Evolutionary conservation across 768 basidiomycete species (phyloP), one percentile per base, ranked within the genome.

Genomic region (Lactifluus pinguis): DNA sequence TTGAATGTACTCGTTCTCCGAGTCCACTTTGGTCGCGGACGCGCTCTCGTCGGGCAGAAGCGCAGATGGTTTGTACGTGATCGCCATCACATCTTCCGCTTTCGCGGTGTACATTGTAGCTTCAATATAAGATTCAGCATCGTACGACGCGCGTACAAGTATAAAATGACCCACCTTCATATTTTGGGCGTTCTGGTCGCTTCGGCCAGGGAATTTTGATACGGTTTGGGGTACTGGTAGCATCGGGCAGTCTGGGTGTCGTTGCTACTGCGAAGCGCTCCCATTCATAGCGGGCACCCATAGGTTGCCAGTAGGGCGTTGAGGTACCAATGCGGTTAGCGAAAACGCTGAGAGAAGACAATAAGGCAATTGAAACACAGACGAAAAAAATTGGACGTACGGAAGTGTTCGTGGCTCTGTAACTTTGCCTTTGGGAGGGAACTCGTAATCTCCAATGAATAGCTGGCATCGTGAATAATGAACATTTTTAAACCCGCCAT

Each of bases 391-490:
- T 36, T 19, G 34, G 8, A 69, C 73, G 48, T 64, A 73, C 72
- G 71, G 71, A 39, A 68, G 62, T 29, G 66, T 63, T 42, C 65
- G 57, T 9, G 71, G 61, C 55, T 72, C 68, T 6, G 63, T 50
- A 3, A 55, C 57, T n/a, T 64, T 65, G 34, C 58, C 67, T 51
- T 64, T 69, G n/a, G 79, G 72, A 34, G 83, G 80, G 62, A 85
- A 78, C 65, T 83, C 81, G 67, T 79, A 80, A 62, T 85, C 78
- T 15, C 87, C 87, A 55, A 92, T 71, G 69, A 82, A 88, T 29
- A 93, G 79, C 68, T 92, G 90, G 69, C 89, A 89, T 67, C 82
- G 79, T 1, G 89, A 87, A 69, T 93, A 93, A 70, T 88, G 86
- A 11, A 66, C 62, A 39, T 57, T 62, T 49, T 38, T 48, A 7